These are phyloP conservation scores for Aeminium ludgeri DNA, from an alignment of 495 filamentous ascomycete species.

Conservation along the genomic window DNA sequence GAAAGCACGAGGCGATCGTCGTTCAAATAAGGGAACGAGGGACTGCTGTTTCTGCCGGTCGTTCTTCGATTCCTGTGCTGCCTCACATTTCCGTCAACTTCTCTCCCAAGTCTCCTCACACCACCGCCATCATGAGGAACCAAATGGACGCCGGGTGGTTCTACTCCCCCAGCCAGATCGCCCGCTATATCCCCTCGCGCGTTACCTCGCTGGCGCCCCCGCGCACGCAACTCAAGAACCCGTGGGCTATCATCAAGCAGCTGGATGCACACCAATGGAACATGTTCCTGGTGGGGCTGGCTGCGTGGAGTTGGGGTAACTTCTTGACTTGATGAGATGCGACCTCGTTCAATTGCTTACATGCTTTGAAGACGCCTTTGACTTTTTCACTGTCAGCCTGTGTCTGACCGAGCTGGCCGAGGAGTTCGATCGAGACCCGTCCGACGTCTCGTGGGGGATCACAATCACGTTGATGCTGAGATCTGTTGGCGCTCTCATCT, in stretches of 20 bases:
- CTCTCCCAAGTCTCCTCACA: too few species aligned
- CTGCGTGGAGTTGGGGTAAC: slow-evolving; percentile 28
- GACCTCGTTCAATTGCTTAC: too few species aligned
- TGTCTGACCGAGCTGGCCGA: slow-evolving; percentile 25
- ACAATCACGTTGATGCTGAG: slow-evolving; percentile 22
- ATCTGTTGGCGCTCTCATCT: slow-evolving; percentile 20
- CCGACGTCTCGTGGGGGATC: slow-evolving; percentile 24
- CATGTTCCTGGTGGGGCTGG: slow-evolving; percentile 22
- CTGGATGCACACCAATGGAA: slow-evolving; percentile 29
- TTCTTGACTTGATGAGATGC: too few species aligned
- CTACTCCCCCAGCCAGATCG: slow-evolving; percentile 26
- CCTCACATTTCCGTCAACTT: too few species aligned
- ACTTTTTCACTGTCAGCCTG: slow-evolving; percentile 29
- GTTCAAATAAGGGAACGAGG: too few species aligned
- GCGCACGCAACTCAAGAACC: slow-evolving; percentile 18
- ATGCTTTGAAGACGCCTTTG: too few species aligned
- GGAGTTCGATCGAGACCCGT: slow-evolving; percentile 23
- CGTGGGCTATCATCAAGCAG: slow-evolving; percentile 19
- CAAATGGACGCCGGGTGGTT: slow-evolving; percentile 29
- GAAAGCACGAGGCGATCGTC: too few species aligned
- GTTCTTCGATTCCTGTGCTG: too few species aligned
- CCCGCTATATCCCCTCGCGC: slow-evolving; percentile 23
- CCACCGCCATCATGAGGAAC: slow-evolving; percentile 24
- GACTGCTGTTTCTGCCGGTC: too few species aligned
- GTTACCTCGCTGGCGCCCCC: slow-evolving; percentile 24